Evolutionary conservation across 371 early-diverging fungal genomes (phyloP).

Genomic region (Rhizomucor pusillus): DNA sequence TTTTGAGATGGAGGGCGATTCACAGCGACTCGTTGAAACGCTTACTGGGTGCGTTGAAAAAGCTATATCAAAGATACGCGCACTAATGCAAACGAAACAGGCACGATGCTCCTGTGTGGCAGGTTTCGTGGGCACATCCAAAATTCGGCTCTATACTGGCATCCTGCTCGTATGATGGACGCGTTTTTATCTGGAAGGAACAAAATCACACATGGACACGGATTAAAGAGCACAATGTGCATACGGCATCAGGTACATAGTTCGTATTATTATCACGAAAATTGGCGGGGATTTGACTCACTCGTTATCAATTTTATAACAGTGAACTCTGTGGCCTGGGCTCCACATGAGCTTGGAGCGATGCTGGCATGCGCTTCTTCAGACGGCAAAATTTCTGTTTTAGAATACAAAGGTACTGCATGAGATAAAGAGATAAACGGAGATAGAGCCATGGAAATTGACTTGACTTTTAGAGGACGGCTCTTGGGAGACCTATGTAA

Average conservation of each 20-base stretch:
- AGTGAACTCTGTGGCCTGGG: constrained; percentile 97
- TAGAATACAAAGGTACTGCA: constrained; percentile 81
- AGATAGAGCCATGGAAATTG: no score
- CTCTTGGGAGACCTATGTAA: constrained; percentile 70
- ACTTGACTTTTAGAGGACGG: constrained; percentile 82
- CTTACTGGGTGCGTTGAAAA: constrained; percentile 63
- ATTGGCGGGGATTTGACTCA: no score
- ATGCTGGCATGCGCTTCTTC: constrained; percentile 94
- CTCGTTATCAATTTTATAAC: not conserved
- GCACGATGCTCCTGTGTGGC: constrained; percentile 99
- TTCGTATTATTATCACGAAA: no score
- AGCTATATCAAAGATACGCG: not conserved
- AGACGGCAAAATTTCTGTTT: constrained; percentile 90
- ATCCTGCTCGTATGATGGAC: constrained; percentile 94
- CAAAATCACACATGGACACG: constrained; percentile 81
- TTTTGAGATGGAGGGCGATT: constrained; percentile 85
- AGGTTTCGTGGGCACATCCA: constrained; percentile 98
- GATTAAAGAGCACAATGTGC: constrained; percentile 88
- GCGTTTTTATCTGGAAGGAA: constrained; percentile 95
- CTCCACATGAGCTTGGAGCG: constrained; percentile 95
- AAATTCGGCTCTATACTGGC: constrained; percentile 95
- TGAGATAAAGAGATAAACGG: not conserved
- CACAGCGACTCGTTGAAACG: constrained; percentile 76
- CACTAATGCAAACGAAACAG: constrained; percentile 30
- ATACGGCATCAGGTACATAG: constrained; percentile 84